Evolutionary conservation across 805 yeast genomes (phyloP), one percentile per base, ranked within the genome.

Genomic region (Lachancea cidri): DNA sequence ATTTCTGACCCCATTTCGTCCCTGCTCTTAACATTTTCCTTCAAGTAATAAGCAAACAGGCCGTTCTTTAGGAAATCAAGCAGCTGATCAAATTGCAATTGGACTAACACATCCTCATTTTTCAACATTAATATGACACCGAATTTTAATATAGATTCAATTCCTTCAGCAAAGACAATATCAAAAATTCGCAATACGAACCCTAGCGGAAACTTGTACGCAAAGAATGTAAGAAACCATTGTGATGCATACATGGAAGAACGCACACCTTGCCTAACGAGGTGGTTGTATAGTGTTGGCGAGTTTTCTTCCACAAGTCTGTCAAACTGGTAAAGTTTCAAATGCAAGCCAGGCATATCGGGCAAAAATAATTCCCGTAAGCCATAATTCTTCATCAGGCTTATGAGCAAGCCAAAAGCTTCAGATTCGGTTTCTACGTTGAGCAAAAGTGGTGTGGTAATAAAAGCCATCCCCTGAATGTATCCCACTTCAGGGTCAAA

Each of bases 201-300:
- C 42, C 80, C 85, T 38, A 89, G 68, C 13, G 98, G 98, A 61
- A 93, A 91, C 59, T 87, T 87, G 68, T 93, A 93, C 5, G 96
- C 95, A 65, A 93, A 93, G 49, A 93, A 74, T 0, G 98, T 93
- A 53, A 93, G 72, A 57, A 93, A 91, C 98, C 98, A 93, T 64
- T 93, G 98, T 2, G 95, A 81, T 0, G 97, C 98, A 68, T 86
- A 93, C 98, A 91, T 91, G 17, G 95, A 83, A 2, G 96, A 84
- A 46, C 82, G 76, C 17, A 93, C 79, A 4, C 97, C 97, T 62
- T 91, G 94, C 47, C 88, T 79, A 19, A 74, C 71, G 51, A 93
- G 67, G 67, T 93, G 98, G 35, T 76, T 74, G 58, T 77, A 77
- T 36, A 93, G 70, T 5, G 69, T 68, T 0, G 98, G 98, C 16